Evolutionary conservation across 305 asterid genomes (phyloP).

Genomic region (Fraxinus albicans): DNA sequence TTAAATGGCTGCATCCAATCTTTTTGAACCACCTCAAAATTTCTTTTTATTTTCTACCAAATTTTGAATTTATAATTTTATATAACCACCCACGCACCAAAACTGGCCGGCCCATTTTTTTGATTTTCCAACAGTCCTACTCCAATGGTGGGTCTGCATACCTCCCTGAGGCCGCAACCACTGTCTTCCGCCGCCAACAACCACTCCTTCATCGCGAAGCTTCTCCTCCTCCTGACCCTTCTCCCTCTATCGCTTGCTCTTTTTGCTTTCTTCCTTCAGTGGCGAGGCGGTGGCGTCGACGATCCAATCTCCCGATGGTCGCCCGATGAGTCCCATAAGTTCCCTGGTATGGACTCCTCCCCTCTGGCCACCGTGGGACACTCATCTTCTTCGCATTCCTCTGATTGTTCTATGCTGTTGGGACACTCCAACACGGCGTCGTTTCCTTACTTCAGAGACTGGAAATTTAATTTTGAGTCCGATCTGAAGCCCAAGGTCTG

Average conservation of each 20-base stretch:
- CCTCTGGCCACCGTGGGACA: conserved; percentile 43
- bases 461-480: conserved; percentile 54
- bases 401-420: conserved; percentile 44
- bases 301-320: conserved; percentile 92
- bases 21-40: background rate
- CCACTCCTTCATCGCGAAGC: conserved; percentile 59
- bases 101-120: conserved; percentile 30
- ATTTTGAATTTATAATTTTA: no score
- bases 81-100: background rate
- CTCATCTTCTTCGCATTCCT: conserved; percentile 31
- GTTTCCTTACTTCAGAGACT: conserved; percentile 57
- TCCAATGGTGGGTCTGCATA: conserved; percentile 76
- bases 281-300: conserved; percentile 94
- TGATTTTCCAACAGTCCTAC: background rate
- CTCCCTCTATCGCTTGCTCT: conserved; percentile 72
- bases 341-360: conserved; percentile 70
- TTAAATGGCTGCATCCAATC: background rate
- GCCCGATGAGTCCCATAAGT: conserved; percentile 68
- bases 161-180: conserved; percentile 59
- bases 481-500: conserved; percentile 58
- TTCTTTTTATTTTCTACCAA: background rate
- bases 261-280: conserved; percentile 81
- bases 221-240: conserved; percentile 72
- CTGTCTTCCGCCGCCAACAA: conserved; percentile 57
- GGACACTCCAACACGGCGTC: conserved; percentile 40